Evolutionary conservation across 495 filamentous ascomycete genomes (phyloP), one percentile per base, ranked within the genome.

Genomic region (Bryoglossum gracile): DNA sequence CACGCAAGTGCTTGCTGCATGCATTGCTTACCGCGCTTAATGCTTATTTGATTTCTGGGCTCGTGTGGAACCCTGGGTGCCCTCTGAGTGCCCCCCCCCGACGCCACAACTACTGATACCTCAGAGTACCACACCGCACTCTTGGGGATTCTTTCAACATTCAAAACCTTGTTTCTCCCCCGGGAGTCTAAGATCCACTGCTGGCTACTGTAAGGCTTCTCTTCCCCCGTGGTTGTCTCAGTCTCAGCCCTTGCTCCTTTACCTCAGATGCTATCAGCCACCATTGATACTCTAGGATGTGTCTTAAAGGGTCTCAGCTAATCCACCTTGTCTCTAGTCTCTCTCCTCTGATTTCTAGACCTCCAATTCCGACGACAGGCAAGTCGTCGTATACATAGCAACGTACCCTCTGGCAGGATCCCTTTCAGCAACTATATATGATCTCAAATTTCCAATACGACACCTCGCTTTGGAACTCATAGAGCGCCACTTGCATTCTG

Each of bases 401-500:
- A 17, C 42, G 32, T 44, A 14, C 6, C 8, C 6, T 17, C 38
- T 19, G 16, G n/a, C 8, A 37, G 5, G 9, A 34, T 45, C 42
- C 49, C 25, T 34, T 39, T 14, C 43, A 22, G 43, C 39, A 13
- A 9, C 46, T 16, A 44, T 39, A 47, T 36, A 50, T 43, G 3
- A 17, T 43, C 55, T 57, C 48, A n/a, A n/a, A n/a, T n/a, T n/a
- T n/a, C n/a, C n/a, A 49, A 53, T 55, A 55, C 52, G 56, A 59
- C 41, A 52, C 46, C 56, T 59, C 56, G 56, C 24, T 46, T 59
- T 50, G 39, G 47, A 55, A 48, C 41, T 33, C 46, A 28, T 23
- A 45, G 48, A 23, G 38, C 38, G 13, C 33, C 26, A 30, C 28
- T 17, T n/a, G 38, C 34, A 23, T 17, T 28, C 32, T 36, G 13